These are phyloP conservation scores for Aspergillus melleus DNA, from an alignment of 2,329 filamentous ascomycete genomes.

Conservation along the genomic window DNA sequence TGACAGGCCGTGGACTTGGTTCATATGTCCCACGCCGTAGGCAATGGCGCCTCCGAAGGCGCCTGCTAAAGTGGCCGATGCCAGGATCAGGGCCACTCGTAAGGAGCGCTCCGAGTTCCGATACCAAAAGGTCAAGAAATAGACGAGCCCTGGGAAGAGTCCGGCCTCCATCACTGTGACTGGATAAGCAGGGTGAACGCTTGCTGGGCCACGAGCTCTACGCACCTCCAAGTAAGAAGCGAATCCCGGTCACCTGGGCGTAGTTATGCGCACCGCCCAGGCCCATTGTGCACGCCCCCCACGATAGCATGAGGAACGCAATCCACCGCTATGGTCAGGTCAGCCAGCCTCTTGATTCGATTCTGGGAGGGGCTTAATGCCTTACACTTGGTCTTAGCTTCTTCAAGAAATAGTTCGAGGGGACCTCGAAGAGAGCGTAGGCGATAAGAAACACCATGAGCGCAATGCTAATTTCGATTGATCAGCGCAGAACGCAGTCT, in stretches of 20 bases:
- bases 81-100: constrained; percentile 57
- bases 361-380: background rate
- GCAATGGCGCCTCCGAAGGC: constrained; percentile 58
- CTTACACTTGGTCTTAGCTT: constrained; percentile 46
- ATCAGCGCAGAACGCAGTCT: background rate
- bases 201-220: background rate
- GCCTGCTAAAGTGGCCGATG: constrained; percentile 55
- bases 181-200: background rate
- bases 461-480: constrained; percentile 36
- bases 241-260: constrained; percentile 45
- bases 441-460: constrained; percentile 51
- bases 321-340: constrained; percentile 44
- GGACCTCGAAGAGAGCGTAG: constrained; percentile 52
- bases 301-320: constrained; percentile 52
- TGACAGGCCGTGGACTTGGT: constrained; percentile 32
- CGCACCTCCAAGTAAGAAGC: constrained; percentile 47
- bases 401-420: constrained; percentile 53
- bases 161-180: constrained; percentile 49
- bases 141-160: constrained; percentile 51
- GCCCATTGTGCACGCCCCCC: constrained; percentile 51
- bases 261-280: constrained; percentile 47
- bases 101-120: constrained; percentile 57
- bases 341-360: background rate
- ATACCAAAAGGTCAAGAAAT: constrained; percentile 57
- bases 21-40: constrained; percentile 49